Conservation (phyloP, 805 yeast species). For the Tetrapisispora iriomotensis region DNA sequence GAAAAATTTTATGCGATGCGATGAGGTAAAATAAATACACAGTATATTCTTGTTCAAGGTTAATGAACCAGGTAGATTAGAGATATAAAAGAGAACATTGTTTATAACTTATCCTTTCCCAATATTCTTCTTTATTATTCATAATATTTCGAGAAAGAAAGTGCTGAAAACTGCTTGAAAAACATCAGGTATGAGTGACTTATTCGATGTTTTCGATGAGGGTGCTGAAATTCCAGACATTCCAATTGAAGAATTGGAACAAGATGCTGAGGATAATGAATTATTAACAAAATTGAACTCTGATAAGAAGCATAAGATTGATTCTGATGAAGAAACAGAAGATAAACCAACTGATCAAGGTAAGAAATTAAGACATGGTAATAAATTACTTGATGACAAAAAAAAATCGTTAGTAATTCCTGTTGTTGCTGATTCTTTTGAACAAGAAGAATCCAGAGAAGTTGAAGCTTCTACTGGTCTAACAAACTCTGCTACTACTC, state of each 20-base stretch:
- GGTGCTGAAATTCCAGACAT: slow-evolving; percentile 14
- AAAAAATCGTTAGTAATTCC: slow-evolving; percentile 47
- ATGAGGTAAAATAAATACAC: slow-evolving; percentile 1
- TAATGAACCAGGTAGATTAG: too few species aligned
- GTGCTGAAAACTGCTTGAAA: too few species aligned
- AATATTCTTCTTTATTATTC: too few species aligned
- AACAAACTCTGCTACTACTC: slow-evolving; percentile 33
- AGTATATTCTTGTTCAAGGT: too few species aligned
- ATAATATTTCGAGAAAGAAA: not conserved
- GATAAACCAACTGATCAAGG: slow-evolving; percentile 9
- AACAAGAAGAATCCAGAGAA: slow-evolving; percentile 82
- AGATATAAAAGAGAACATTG: too few species aligned
- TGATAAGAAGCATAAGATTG: slow-evolving; percentile 9
- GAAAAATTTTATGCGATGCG: slow-evolving; percentile 1
- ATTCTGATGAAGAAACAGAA: slow-evolving; percentile 10
- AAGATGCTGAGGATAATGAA: slow-evolving; percentile 1
- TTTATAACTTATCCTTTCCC: too few species aligned
- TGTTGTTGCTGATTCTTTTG: slow-evolving; percentile 77
- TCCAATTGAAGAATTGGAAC: slow-evolving; percentile 10
- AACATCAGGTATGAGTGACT: slow-evolving; percentile 9
- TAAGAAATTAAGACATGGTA: slow-evolving; percentile 21
- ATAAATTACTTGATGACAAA: slow-evolving; percentile 29
- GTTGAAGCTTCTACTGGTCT: slow-evolving; percentile 76
- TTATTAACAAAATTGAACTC: not conserved
- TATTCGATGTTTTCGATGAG: slow-evolving; percentile 29